Conservation (phyloP, 257 asterid genomes). For the Plantago elongata region DNA sequence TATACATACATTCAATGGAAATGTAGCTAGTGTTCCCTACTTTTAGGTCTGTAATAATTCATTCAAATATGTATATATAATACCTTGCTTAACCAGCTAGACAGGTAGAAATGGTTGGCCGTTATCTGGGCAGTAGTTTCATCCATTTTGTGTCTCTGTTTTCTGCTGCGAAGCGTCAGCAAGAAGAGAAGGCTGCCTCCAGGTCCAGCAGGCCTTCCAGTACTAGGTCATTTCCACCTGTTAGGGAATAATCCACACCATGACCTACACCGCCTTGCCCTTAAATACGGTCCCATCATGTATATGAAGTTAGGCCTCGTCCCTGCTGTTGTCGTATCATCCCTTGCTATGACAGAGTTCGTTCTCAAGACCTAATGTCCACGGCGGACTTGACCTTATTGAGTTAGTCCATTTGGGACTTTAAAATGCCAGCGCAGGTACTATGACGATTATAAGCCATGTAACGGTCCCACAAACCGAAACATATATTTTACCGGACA, state of each 20-base stretch:
- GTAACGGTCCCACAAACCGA: no score
- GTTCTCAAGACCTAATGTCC: slow-evolving; percentile 17
- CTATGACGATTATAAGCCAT: no score
- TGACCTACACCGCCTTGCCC: not conserved
- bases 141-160: not conserved
- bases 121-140: not conserved
- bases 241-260: slow-evolving; percentile 9
- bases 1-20: no score
- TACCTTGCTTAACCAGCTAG: not conserved
- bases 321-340: slow-evolving; percentile 13
- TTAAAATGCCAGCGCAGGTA: no score
- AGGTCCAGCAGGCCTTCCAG: slow-evolving; percentile 13
- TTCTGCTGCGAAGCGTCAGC: not conserved
- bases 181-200: not conserved
- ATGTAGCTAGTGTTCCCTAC: no score
- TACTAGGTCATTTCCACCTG: slow-evolving; percentile 12
- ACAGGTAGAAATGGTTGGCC: not conserved
- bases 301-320: slow-evolving; percentile 1
- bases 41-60: not conserved
- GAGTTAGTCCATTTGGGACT: no score
- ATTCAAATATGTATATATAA: not conserved
- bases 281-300: slow-evolving; percentile 15
- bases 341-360: slow-evolving; percentile 7
- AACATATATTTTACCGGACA: no score
- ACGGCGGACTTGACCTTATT: no score